These are phyloP conservation scores for Scedosporium dehoogii DNA, from an alignment of 2,329 filamentous ascomycete genomes.

Conservation along the genomic window DNA sequence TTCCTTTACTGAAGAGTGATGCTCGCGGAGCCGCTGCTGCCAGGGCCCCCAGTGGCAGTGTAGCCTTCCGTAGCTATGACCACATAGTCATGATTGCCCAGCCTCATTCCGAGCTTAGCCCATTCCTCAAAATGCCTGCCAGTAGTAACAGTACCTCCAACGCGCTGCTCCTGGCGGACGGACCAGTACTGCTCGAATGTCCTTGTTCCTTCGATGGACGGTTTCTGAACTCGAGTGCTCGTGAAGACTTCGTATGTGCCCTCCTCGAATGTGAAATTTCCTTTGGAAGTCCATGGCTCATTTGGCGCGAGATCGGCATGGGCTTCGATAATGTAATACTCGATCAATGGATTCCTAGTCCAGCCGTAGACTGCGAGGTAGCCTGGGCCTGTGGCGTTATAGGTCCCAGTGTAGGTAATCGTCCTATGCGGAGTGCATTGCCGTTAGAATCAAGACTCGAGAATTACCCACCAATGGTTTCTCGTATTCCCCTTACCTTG, in stretches of 20 bases:
- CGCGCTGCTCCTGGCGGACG: constrained; percentile 38
- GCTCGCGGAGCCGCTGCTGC: constrained; percentile 2
- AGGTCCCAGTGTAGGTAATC: constrained; percentile 20
- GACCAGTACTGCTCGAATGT: constrained; percentile 46
- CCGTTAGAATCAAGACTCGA: not conserved
- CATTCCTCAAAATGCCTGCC: constrained; percentile 44
- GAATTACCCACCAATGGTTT: not conserved
- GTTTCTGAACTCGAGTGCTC: constrained; percentile 28
- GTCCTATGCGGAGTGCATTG: constrained; percentile 8
- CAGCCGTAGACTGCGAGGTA: constrained; percentile 29
- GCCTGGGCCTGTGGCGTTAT: constrained; percentile 17
- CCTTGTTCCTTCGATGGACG: constrained; percentile 35
- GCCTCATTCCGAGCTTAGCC: constrained; percentile 33
- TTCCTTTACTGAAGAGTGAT: not conserved
- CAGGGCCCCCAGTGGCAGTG: constrained; percentile 7
- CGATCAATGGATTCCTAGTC: constrained; percentile 23
- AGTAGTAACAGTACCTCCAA: constrained; percentile 37
- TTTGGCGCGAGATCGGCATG: constrained; percentile 27
- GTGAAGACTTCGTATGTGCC: constrained; percentile 26
- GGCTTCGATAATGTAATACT: constrained; percentile 29
- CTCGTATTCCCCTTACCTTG: constrained; percentile 26
- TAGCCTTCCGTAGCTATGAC: constrained; percentile 48
- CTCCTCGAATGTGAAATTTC: constrained; percentile 26
- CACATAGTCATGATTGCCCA: constrained; percentile 42
- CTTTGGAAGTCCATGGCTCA: constrained; percentile 21